Conservation (phyloP, 768 basidiomycete species). For the Phylloporus arenicola region DNA sequence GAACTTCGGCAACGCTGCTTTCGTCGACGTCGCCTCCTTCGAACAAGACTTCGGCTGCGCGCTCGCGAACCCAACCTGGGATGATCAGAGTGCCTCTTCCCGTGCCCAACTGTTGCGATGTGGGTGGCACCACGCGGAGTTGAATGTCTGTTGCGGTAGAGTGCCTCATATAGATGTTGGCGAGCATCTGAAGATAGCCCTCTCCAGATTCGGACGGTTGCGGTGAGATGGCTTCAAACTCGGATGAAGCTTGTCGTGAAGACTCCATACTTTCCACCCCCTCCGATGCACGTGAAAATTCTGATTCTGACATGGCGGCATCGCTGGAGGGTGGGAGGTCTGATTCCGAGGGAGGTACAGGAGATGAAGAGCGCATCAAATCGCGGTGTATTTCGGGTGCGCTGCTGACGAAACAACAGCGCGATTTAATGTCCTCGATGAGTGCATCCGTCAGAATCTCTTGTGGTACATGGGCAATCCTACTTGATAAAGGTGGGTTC, state of each 20-base stretch:
- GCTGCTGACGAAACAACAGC: conserved; percentile 82
- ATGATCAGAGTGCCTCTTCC: conserved; percentile 76
- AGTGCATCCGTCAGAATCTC: conserved; percentile 75
- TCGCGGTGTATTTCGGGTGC: conserved; percentile 38
- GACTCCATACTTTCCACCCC: conserved; percentile 44
- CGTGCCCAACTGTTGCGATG: conserved; percentile 60
- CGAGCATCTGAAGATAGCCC: conserved; percentile 50
- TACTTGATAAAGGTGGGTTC: conserved; percentile 57
- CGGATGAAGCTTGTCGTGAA: conserved; percentile 44
- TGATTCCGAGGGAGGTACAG: conserved; percentile 30
- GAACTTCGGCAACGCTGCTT: conserved; percentile 73
- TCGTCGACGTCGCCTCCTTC: conserved; percentile 88
- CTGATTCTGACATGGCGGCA: conserved; percentile 60
- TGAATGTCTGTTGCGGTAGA: conserved; percentile 74
- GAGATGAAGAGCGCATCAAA: conserved; percentile 31
- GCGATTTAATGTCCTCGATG: conserved; percentile 87
- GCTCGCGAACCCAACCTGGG: conserved; percentile 93
- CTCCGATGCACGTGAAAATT: conserved; percentile 50
- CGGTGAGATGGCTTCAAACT: conserved; percentile 51
- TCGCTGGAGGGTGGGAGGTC: conserved; percentile 49
- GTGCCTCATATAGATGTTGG: conserved; percentile 66
- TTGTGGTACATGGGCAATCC: conserved; percentile 64
- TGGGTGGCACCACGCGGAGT: conserved; percentile 63
- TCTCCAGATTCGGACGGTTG: conserved; percentile 23
- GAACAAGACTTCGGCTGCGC: conserved; percentile 86